Percentiles rank a stretch among this genome's conserved stretches.
phyloP scores from a whole-genome alignment of 139 green algal genomes.

The Mesotaenium endlicherianum region DNA sequence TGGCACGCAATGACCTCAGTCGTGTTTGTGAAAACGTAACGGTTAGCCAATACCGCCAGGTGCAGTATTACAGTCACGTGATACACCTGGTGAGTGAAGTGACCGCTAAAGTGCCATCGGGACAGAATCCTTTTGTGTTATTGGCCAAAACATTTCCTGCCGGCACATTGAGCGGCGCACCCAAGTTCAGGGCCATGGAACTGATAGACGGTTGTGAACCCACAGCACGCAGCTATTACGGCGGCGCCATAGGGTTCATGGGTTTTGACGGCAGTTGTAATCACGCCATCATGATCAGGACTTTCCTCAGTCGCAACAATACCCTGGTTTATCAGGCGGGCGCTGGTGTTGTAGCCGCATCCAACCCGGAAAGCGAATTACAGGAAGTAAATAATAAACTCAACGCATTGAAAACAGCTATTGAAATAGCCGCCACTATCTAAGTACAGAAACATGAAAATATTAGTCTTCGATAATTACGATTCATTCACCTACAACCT shows the following conservation, averaged over 20 bases:
- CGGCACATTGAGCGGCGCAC: constrained; percentile 90
- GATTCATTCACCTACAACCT: not conserved
- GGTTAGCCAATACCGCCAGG: too few species aligned
- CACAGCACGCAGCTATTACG: constrained; percentile 81
- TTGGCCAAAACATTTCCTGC: constrained; percentile 89
- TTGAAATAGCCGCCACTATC: constrained; percentile 95
- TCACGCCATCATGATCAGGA: constrained; percentile 90
- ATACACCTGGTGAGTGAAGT: too few species aligned
- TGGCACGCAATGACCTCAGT: constrained; percentile 89
- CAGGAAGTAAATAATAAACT: constrained; percentile 93
- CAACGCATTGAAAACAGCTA: constrained; percentile 79
- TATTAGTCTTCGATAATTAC: not conserved
- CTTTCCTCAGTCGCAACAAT: constrained; percentile 92
- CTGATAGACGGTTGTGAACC: constrained; percentile 95
- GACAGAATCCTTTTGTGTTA: too few species aligned
- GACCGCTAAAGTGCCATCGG: too few species aligned
- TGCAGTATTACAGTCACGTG: constrained; percentile 98
- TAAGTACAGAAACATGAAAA: too few species aligned
- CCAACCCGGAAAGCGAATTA: constrained; percentile 78
- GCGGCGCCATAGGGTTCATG: constrained; percentile 79
- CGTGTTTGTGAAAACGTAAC: too few species aligned
- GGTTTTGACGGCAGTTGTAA: constrained; percentile 58
- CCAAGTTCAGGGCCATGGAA: constrained; percentile 96
- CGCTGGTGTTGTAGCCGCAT: constrained; percentile 91
- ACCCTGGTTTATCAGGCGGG: constrained; percentile 80